Base-by-base conservation (phyloP, 1,284 basidiomycete species). In the Ceratobasidium sp. region DNA sequence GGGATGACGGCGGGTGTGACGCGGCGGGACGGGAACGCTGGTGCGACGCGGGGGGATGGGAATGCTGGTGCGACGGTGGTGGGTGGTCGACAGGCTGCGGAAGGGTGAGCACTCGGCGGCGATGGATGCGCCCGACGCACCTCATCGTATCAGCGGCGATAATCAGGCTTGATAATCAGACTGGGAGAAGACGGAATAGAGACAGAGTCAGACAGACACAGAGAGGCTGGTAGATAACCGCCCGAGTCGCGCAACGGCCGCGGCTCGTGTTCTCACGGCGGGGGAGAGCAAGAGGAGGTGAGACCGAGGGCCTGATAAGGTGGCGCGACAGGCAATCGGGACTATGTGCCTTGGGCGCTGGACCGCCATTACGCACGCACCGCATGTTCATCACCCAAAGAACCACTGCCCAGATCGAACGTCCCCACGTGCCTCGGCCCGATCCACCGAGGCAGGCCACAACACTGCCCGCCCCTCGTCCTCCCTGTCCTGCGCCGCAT, bases 311-410 rank as follows among this genome's bases (percentile, higher is more conserved):
- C 50, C 50, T 45, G 43, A 45, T 45, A 45, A 45, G 43, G 43
- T 45, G 43, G 43, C 43, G 43, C 43, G 4, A 4, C 36, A 14
- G 6, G 14, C 36, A 14, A 39, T n/a, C 43, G 10, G 10, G 43
- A 45, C 3, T 4, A 12, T 3, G 50, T 52, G 50, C 50, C 50
- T 52, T 52, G 50, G 23, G 21, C 48, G 48, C 21, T 50, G 48
- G 50, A 39, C 28, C 6, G 26, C 28, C 28, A 34, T 21, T 9
- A 8, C 26, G 26, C 30, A 52, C 50, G 50, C 48, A 52, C 46
- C 62, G 50, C 62, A 67, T 67, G 62, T 67, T 53, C 48, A 67
- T 67, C 62, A 67, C 62, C 30, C 30, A 12, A 21, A 9, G 62
- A 67, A 67, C 12, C 34, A 23, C 48, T 18, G 18, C 43, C 26